phyloP scores from a whole-genome alignment of 2,329 filamentous ascomycete genomes.

The Pseudogymnoascus sp. region DNA sequence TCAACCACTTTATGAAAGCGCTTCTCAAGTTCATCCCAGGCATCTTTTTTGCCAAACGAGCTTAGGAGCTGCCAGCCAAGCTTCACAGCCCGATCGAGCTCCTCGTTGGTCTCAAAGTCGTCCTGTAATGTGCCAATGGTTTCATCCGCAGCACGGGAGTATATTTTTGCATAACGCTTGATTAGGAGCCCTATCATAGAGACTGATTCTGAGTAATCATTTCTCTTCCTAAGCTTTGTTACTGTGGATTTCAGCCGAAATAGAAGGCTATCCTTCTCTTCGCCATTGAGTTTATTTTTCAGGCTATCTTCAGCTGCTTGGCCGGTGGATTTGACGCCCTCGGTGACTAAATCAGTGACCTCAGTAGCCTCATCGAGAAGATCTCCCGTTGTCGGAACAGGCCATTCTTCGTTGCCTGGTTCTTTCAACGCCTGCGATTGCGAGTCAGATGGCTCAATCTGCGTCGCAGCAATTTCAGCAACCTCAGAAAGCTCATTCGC shows the following conservation, averaged over 20 bases:
- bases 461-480: constrained; percentile 65
- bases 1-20: constrained; percentile 63
- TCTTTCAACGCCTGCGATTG: constrained; percentile 49
- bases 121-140: constrained; percentile 59
- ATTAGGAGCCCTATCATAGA: constrained; percentile 69
- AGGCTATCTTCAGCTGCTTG: constrained; percentile 60
- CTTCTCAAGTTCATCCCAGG: constrained; percentile 69
- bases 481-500: constrained; percentile 70
- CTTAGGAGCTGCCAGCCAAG: constrained; percentile 77
- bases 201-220: constrained; percentile 80
- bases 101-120: constrained; percentile 65
- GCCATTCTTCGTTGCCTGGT: constrained; percentile 41
- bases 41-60: constrained; percentile 65
- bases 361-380: constrained; percentile 50
- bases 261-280: constrained; percentile 65
- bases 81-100: constrained; percentile 64
- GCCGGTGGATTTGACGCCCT: constrained; percentile 42
- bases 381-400: constrained; percentile 53
- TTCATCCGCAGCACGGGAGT: constrained; percentile 65
- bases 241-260: constrained; percentile 71
- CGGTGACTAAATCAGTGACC: constrained; percentile 35
- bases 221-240: constrained; percentile 62
- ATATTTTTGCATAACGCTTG: constrained; percentile 68
- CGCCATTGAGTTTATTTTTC: constrained; percentile 63
- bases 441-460: constrained; percentile 60